Percentiles rank a stretch among this genome's conserved stretches.
phyloP scores from a whole-genome alignment of 2,329 filamentous ascomycete species.

The Fusarium sp. region DNA sequence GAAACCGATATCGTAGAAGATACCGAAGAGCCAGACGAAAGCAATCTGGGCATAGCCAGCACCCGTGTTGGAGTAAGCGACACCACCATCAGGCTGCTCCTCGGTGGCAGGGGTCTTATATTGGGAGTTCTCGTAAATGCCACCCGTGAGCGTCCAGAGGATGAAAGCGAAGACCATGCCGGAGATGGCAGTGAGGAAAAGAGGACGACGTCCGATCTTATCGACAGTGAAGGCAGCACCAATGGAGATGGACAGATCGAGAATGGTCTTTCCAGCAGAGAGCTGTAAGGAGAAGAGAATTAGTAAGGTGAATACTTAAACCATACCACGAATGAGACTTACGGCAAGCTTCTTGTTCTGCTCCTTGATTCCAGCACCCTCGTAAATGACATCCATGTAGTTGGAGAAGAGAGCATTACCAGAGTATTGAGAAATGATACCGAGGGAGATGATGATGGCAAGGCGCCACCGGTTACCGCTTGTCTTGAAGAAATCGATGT shows the following conservation, averaged over 20 bases:
- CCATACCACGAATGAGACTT: slow-evolving; percentile 27
- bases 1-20: slow-evolving; percentile 69
- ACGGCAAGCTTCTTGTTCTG: slow-evolving; percentile 65
- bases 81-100: slow-evolving; percentile 29
- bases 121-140: slow-evolving; percentile 58
- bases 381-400: slow-evolving; percentile 71
- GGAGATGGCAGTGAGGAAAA: slow-evolving; percentile 60
- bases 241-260: slow-evolving; percentile 67
- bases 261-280: slow-evolving; percentile 66
- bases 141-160: slow-evolving; percentile 62
- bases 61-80: slow-evolving; percentile 50
- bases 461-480: slow-evolving; percentile 72
- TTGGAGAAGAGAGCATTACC: slow-evolving; percentile 74
- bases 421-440: slow-evolving; percentile 73
- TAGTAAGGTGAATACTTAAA: background rate
- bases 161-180: slow-evolving; percentile 60
- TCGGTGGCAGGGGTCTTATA: slow-evolving; percentile 23
- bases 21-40: slow-evolving; percentile 67
- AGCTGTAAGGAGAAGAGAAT: slow-evolving; percentile 36
- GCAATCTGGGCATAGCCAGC: slow-evolving; percentile 64
- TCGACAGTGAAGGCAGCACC: slow-evolving; percentile 61
- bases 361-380: slow-evolving; percentile 66
- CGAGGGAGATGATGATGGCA: slow-evolving; percentile 68
- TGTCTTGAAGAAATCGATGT: slow-evolving; percentile 69
- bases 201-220: slow-evolving; percentile 60